Evolutionary conservation across 2,329 filamentous ascomycete species (phyloP), one percentile per base, ranked within the genome.

Genomic region (Fusarium udum): DNA sequence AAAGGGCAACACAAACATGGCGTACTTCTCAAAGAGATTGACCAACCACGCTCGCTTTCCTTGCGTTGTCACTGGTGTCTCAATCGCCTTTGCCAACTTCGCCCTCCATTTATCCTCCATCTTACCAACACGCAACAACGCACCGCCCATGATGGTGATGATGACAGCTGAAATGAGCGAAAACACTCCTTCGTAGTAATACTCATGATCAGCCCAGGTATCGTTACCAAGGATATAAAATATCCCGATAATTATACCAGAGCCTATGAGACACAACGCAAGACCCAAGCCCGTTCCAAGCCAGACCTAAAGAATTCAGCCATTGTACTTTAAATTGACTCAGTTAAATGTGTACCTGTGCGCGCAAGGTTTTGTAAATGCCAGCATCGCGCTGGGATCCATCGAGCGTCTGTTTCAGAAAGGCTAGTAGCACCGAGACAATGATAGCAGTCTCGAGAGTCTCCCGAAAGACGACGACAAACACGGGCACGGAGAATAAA

Each of bases 381-480:
- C 76, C 79, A 5, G 82, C 84, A 84, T 95, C 91, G 69, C 87
- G 83, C 53, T 90, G 86, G 8, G 91, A 89, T 5, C 90, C 90
- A 70, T 85, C 86, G 48, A 97, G 87, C 4, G 92, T 93, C 82
- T 96, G 93, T 81, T 95, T 96, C 65, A 97, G 84, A 80, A 96
- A 97, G 22, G 94, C 90, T 36, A 97, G 88, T 32, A 97, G 86
- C 22, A 97, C 92, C 0, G 94, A 96, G 69, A 97, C 90, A 77
- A 97, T 93, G 79, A 97, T 94, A 77, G 89, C 92, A 2, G 92
- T 93, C 85, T 97, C 94, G 60, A 97, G 85, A 49, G 91, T 90
- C 84, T 97, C 95, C 78, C 95, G 91, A 81, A 97, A 97, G 84
- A 93, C 92, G 81, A 97, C 93, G 84, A 97, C 95, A 85, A 97